phyloP scores from a whole-genome alignment of 129 eudicot genomes.

The Helichrysum umbraculigerum region DNA sequence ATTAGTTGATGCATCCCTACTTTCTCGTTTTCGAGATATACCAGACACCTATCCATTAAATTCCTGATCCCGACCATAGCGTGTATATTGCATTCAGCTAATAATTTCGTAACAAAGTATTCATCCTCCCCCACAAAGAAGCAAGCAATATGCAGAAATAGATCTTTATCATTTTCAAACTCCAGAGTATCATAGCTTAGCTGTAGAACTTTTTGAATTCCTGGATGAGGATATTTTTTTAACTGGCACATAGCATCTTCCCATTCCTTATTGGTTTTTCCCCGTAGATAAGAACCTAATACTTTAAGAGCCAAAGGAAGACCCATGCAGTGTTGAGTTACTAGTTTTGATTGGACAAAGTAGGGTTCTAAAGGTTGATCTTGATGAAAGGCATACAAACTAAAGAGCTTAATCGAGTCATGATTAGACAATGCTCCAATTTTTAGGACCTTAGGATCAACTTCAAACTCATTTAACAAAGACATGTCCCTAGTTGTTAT shows the following conservation, averaged over 20 bases:
- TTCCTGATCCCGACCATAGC: constrained; percentile 24
- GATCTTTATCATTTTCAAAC: constrained; percentile 1
- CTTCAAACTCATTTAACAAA: background rate
- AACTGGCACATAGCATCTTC: constrained; percentile 14
- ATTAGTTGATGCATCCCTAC: constrained; percentile 28
- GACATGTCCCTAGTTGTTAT: constrained; percentile 14
- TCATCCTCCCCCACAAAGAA: constrained; percentile 32
- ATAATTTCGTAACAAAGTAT: constrained; percentile 12
- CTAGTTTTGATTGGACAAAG: background rate
- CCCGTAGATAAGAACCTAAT: constrained; percentile 5
- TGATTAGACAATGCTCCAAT: no score
- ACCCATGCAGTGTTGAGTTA: constrained; percentile 28
- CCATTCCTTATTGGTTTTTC: constrained; percentile 28
- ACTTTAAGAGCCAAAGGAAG: constrained; percentile 45
- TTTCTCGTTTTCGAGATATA: background rate
- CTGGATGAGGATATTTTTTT: constrained; percentile 12
- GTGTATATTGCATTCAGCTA: background rate
- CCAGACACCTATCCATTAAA: constrained; percentile 21
- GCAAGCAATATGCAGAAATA: constrained; percentile 31
- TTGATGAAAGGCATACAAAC: constrained; percentile 40
- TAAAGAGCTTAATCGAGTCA: no score
- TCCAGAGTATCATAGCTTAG: constrained; percentile 26
- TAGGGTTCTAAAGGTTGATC: constrained; percentile 26
- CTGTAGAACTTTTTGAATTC: constrained; percentile 9
- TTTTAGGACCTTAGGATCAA: background rate